Base-by-base conservation (phyloP, 345 rosid genomes). In the Hypericum androsaemum region DNA sequence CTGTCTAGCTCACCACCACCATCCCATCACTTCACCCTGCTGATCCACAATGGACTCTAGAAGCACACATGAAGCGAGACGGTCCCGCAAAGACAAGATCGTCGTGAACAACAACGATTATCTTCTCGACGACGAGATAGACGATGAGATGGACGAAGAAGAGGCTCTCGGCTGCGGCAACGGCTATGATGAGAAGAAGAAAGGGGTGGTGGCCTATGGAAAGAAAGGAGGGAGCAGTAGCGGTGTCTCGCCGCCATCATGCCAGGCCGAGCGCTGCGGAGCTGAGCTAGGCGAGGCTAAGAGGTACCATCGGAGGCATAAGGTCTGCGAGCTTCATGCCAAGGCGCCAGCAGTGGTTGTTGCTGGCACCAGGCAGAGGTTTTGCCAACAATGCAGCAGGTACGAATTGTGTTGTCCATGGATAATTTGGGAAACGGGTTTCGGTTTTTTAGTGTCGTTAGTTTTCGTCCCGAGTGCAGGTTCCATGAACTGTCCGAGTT, bases 321-420 rank as follows among this genome's bases (percentile, higher is more conserved):
- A 63, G 78, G 97, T 89, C 43, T 89, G 95, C 49, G 95, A 84
- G 70, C 46, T 73, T 73, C 95, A 89, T 65, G 74, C 95, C 38
- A 86, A 89, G 77, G 80, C 88, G 13, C 62, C 81, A 3, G 56
- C 67, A 42, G 86, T 76, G 52, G 45, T 64, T 52, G 82, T 86
- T 59, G 71, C 77, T 13, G 88, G 88, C 2, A 71, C 72, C 59
- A 69, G 77, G 67, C 94, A 89, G 65, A 72, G 90, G 51, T 83
- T 86, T 65, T 86, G 95, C 60, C 95, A 86, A 64, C 97, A 86
- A 76, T 89, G 95, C 79, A 89, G 97, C 94, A 86, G 94, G 97
- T 86, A 58, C 36, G 22, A 41, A n/a, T 7, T 4, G n/a, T 47
- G 16, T 8, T 14, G 32, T 47, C 39, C 35, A 51, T 5, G 15